Percentiles rank a stretch among this genome's conserved stretches.
Conservation (phyloP, 2,329 filamentous ascomycete species). For the Aspergillus ibericus region DNA sequence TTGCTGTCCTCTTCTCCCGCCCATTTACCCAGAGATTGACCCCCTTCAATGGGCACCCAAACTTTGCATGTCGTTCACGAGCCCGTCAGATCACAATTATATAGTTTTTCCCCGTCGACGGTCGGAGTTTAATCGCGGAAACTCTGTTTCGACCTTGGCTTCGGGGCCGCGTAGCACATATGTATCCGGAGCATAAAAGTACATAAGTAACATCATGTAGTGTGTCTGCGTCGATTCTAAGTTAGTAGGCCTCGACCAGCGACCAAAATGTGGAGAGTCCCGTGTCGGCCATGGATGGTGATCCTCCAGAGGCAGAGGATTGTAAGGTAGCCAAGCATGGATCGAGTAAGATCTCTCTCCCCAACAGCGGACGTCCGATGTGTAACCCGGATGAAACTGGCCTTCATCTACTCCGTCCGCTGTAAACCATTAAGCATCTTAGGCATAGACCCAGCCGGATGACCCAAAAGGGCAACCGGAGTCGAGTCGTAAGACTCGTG, state of each 20-base stretch:
- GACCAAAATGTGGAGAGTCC: background rate
- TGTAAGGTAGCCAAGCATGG: background rate
- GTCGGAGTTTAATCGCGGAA: constrained; percentile 1
- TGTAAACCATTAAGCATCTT: background rate
- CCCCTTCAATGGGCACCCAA: background rate
- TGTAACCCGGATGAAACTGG: background rate
- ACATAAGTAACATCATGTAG: background rate
- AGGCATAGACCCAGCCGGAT: background rate
- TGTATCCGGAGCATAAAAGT: background rate
- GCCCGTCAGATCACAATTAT: background rate
- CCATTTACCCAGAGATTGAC: background rate
- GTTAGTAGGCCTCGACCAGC: background rate
- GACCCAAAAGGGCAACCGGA: background rate
- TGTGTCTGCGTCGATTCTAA: background rate
- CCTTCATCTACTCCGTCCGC: background rate
- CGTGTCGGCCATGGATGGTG: background rate
- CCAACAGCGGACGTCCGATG: background rate
- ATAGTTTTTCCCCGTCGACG: background rate
- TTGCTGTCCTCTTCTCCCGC: background rate
- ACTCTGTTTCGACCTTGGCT: background rate
- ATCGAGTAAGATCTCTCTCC: background rate
- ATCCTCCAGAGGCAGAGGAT: background rate
- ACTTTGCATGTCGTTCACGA: background rate
- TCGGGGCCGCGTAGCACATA: background rate
- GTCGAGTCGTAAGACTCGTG: background rate